A percentile compares a stretch with the other conserved stretches of the same genome.
phyloP scores from a whole-genome alignment of 228 moss, liverwort and hornwort genomes.

The Sphagnum magellanicum region DNA sequence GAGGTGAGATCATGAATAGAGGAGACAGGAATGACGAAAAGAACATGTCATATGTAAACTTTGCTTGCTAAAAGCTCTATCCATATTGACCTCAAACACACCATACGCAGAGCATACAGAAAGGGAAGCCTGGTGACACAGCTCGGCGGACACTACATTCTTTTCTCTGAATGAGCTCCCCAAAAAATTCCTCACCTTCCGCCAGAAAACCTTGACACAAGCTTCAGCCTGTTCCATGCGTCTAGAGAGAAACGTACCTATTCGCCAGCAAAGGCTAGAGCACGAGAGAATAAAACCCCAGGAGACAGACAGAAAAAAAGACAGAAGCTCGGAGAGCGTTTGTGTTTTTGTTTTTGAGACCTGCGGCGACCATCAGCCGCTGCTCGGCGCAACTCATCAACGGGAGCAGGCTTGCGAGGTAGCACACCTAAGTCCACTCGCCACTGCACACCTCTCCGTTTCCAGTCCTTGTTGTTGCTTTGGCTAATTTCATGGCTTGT shows the following conservation, averaged over 20 bases:
- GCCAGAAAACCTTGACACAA: not conserved
- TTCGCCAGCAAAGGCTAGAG: not conserved
- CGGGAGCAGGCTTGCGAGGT: constrained; percentile 30
- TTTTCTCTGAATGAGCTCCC: too few relatives aligned
- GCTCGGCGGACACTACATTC: too few relatives aligned
- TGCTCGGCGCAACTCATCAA: constrained; percentile 46
- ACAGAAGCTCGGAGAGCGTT: not conserved
- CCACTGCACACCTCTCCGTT: constrained; percentile 55
- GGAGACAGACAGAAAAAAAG: not conserved
- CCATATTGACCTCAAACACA: not conserved
- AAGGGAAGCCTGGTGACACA: too few relatives aligned
- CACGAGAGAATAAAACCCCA: not conserved
- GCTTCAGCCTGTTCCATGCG: not conserved
- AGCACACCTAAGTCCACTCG: constrained; percentile 50
- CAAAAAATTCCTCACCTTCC: too few relatives aligned
- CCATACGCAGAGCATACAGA: not conserved
- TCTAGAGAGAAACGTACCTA: not conserved
- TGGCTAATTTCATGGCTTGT: not conserved
- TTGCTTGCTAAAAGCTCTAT: too few relatives aligned
- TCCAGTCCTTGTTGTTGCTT: constrained; percentile 22
- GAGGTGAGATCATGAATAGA: too few relatives aligned
- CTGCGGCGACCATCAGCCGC: constrained; percentile 58
- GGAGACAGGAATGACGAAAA: too few relatives aligned
- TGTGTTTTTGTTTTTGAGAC: constrained; percentile 4
- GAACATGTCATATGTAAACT: too few relatives aligned